These are phyloP conservation scores for Diutina catenulata DNA, from an alignment of 1,139 yeast genomes.

Conservation along the genomic window DNA sequence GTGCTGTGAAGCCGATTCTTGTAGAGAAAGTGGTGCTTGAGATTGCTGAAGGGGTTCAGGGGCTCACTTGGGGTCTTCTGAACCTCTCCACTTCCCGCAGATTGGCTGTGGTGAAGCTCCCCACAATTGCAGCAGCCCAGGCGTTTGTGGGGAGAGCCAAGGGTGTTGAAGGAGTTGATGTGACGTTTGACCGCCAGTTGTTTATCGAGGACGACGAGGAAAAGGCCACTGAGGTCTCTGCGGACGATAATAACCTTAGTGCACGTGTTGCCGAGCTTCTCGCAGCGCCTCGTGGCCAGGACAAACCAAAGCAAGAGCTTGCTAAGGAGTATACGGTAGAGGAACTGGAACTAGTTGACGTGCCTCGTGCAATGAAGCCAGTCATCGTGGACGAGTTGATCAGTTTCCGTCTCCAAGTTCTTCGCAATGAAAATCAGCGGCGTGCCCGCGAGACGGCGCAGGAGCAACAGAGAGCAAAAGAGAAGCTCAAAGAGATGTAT, in stretches of 20 bases:
- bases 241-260: background rate
- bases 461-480: slow-evolving; percentile 1
- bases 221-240: no score
- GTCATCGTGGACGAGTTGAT: background rate
- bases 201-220: background rate
- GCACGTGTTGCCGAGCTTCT: background rate
- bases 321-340: slow-evolving; percentile 2
- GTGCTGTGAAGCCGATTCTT: background rate
- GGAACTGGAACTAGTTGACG: slow-evolving; percentile 1
- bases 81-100: background rate
- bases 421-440: slow-evolving; percentile 1
- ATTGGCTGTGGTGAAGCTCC: background rate
- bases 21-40: background rate
- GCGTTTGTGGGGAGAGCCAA: background rate
- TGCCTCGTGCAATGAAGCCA: background rate
- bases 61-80: no score
- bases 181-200: background rate
- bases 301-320: background rate
- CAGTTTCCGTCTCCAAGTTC: slow-evolving; percentile 1
- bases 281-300: background rate
- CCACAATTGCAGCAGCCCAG: background rate
- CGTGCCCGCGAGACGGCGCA: background rate
- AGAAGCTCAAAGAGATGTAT: slow-evolving; percentile 3
- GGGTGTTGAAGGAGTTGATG: background rate
- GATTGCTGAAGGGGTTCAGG: background rate